Base-by-base conservation (phyloP, 805 yeast species). In the Pichia insulana region DNA sequence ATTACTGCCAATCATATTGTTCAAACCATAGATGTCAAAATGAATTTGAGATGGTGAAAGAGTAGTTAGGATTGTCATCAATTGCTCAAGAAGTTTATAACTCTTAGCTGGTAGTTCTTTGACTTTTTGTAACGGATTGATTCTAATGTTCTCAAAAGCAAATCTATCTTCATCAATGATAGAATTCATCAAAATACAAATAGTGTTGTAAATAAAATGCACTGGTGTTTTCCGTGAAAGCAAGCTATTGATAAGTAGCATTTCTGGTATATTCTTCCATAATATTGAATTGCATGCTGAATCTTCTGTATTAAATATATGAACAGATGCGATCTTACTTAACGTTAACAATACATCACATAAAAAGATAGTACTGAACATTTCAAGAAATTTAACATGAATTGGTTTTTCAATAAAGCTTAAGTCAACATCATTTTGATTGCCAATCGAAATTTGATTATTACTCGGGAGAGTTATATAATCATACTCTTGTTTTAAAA, bases 291-390 rank as follows among this genome's bases (percentile, higher is more conserved):
- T 22, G 3, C 46, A 42, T 20, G 41, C 35, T 7, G 47, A 48
- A n/a, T 35, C 30, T 3, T 16, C 11, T 40, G 22, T 62, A 5
- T 49, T 41, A 26, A 52, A 49, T 12, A 34, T 37, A 36, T 48
- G 40, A 43, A 50, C 51, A 8, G 53, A 38, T 16, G 59, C 40
- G 26, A 62, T 41, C 38, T 52, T 55, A 12, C 66, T 52, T 15
- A 76, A 56, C 0, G 65, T 61, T 50, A 80, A 87, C 17, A 81
- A 49, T 3, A 77, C 60, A 52, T 82, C 88, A 57, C 76, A 65
- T 2, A 75, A 61, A 53, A 70, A 74, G 0, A 71, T 56, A 6
- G 79, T 59, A 0, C 68, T 64, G 45, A 78, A 65, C 25, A 71
- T 70, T 42, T 79, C 78, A 2, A 80, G 54, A 3, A 74, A 55